A percentile compares a stretch with the other conserved stretches of the same genome.
phyloP scores from a whole-genome alignment of 192 early-diverging fungal species.

The Neocallimastix lanati region DNA sequence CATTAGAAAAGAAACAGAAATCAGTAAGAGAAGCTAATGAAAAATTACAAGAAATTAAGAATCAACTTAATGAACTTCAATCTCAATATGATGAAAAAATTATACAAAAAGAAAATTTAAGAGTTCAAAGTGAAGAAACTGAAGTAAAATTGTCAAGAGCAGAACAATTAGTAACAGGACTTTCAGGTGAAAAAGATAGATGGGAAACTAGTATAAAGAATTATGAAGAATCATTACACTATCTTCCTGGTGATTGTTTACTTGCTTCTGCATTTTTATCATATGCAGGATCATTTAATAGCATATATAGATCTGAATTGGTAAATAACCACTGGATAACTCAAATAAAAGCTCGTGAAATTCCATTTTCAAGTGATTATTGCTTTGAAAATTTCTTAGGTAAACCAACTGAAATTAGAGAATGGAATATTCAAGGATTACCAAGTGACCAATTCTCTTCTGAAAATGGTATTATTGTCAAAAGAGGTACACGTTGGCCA shows the following conservation, averaged over 20 bases:
- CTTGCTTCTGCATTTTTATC: slow-evolving; percentile 1
- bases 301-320: neutral
- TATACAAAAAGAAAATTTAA: neutral
- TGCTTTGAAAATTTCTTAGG: slow-evolving; percentile 1
- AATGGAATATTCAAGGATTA: slow-evolving; percentile 38
- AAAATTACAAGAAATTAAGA: slow-evolving; percentile 4
- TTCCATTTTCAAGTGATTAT: neutral
- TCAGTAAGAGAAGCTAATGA: neutral
- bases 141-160: slow-evolving; percentile 2
- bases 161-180: slow-evolving; percentile 1
- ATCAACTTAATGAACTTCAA: slow-evolving; percentile 1
- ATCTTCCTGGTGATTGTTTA: slow-evolving; percentile 1
- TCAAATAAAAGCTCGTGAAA: slow-evolving; percentile 1
- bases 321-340: slow-evolving; percentile 1
- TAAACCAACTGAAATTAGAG: slow-evolving; percentile 10
- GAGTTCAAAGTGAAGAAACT: slow-evolving; percentile 1
- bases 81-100: slow-evolving; percentile 2
- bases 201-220: slow-evolving; percentile 1
- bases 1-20: slow-evolving; percentile 5
- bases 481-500: neutral
- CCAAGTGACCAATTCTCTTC: neutral
- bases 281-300: slow-evolving; percentile 2
- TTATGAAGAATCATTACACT: neutral
- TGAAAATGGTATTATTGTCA: neutral
- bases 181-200: slow-evolving; percentile 3